Conservation (phyloP, 148 eudicot species). For the Vaccinium corymbosum region DNA sequence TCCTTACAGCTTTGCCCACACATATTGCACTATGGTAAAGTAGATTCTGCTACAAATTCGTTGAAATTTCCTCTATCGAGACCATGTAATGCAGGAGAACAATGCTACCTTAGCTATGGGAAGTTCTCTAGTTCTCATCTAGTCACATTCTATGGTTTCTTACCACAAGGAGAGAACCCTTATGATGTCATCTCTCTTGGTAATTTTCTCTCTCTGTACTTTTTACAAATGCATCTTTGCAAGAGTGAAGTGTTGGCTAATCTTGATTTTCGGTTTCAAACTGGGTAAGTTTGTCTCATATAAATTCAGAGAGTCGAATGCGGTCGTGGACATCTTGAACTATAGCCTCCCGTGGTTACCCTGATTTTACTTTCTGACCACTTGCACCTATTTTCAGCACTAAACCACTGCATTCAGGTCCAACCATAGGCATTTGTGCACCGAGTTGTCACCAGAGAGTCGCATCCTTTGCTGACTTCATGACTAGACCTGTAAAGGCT, state of each 20-base stretch:
- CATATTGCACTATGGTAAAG: conserved; percentile 77
- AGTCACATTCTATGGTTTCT: conserved; percentile 82
- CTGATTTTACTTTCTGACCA: background rate
- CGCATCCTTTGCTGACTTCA: background rate
- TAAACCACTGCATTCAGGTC: background rate
- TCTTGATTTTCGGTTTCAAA: background rate
- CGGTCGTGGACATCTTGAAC: background rate
- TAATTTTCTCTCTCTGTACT: conserved; percentile 23
- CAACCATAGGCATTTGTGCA: background rate
- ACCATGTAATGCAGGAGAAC: conserved; percentile 81
- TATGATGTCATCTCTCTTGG: conserved; percentile 84
- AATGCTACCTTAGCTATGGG: conserved; percentile 88
- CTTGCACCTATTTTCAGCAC: background rate
- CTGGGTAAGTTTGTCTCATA: background rate
- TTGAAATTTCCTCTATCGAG: conserved; percentile 74
- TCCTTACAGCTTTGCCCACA: conserved; percentile 70
- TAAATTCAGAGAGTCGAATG: background rate
- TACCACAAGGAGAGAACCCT: conserved; percentile 63
- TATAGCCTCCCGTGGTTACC: no score
- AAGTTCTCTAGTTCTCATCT: conserved; percentile 83
- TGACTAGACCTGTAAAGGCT: background rate
- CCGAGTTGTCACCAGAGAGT: background rate
- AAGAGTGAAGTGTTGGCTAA: background rate
- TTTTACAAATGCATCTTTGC: background rate
- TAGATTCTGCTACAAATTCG: conserved; percentile 55